Base-by-base conservation (phyloP, 306 rosid genomes). In the Quercus ilex region DNA sequence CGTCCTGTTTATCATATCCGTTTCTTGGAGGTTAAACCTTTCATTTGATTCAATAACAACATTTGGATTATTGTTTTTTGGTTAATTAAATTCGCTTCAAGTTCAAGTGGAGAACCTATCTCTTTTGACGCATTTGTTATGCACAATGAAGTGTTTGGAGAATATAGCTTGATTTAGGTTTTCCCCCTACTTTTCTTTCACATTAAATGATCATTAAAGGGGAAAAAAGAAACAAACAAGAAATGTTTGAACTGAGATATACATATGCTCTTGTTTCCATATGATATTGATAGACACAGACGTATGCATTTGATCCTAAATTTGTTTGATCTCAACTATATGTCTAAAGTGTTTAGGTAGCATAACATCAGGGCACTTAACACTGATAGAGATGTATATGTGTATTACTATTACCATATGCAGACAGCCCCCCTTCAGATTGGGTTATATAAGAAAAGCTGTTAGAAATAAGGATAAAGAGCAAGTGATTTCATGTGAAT, bases 1-100 rank as follows among this genome's bases (percentile, higher is more conserved):
- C 94, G 98, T 60, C 99, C 99, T 17, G 96, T 89, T 56, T 93
- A 83, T 81, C 91, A 89, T 76, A 88, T 91, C 55, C 99, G 99
- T 76, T 90, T 91, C 83, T 73, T 96, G 80, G 99, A 96, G 99
- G 99, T 96, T 83, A 26, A 49, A 9, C 65, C 80, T 55, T 70
- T 25, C 53, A 43, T 81, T 67, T 43, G 11, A 75, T 82, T 82
- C 64, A 55, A 69, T 30, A 23, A 4, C 51, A 19, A 23, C 55
- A 19, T 23, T 23, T 18, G 38, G 20, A 30, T 20, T 41, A 41
- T 41, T 41, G 8, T 41, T 8, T 15, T 72, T 2, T 74, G 52
- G 52, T 41, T 49, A 67, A 26, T 23, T 31, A 43, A 62, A 6
- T 17, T 69, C 63, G 28, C 23, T 71, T 81, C 13, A 15, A 38